phyloP scores from a whole-genome alignment of 306 rosid genomes.

The apple (Malus domestica) region ASM211411v1 NC_041801.1:8557001-8557500 shows the following conservation, averaged over 20 bases:
- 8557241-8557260: constrained; percentile 62
- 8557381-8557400: neutral
- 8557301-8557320: neutral
- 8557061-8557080: constrained; percentile 88
- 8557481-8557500: constrained; percentile 65
- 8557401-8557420: neutral
- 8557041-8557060: constrained; percentile 87
- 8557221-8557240: constrained; percentile 63
- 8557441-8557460: constrained; percentile 17
- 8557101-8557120: constrained; percentile 71
- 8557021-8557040: constrained; percentile 97
- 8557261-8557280: constrained; percentile 77
- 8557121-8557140: constrained; percentile 41
- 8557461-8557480: constrained; percentile 72
- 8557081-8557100: constrained; percentile 96
- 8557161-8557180: neutral
- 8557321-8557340: neutral
- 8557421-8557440: neutral
- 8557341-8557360: neutral
- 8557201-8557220: constrained; percentile 11
- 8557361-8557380: neutral
- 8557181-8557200: neutral
- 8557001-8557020: constrained; percentile 89
- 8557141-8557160: constrained; percentile 44
- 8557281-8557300: constrained; percentile 7